Conservation (phyloP, 2,329 filamentous ascomycete genomes). For the Graphilbum fragrans region DNA sequence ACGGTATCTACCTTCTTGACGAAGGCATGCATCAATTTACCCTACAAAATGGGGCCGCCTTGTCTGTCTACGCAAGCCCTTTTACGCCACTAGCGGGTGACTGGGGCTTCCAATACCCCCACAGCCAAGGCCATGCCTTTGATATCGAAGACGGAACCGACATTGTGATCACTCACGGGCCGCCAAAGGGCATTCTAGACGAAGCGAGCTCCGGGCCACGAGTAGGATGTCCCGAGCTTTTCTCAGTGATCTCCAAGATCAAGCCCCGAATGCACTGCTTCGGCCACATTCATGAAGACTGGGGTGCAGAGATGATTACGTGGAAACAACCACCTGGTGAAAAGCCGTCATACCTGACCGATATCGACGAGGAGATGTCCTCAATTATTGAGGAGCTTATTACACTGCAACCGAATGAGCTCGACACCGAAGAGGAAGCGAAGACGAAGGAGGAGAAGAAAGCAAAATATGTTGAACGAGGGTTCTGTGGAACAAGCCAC, state of each 20-base stretch:
- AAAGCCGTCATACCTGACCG: slow-evolving; percentile 29
- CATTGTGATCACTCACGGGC: background rate
- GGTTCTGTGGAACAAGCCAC: too few species aligned
- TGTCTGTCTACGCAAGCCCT: slow-evolving; percentile 32
- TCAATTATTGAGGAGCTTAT: slow-evolving; percentile 19
- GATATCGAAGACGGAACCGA: background rate
- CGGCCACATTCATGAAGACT: slow-evolving; percentile 47
- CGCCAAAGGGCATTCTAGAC: slow-evolving; percentile 32
- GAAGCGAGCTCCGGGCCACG: slow-evolving; percentile 15
- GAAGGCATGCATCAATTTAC: slow-evolving; percentile 35
- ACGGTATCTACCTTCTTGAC: slow-evolving; percentile 34
- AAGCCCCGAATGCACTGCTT: slow-evolving; percentile 41
- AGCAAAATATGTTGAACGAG: too few species aligned
- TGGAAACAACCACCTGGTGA: slow-evolving; percentile 28
- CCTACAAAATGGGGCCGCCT: slow-evolving; percentile 33
- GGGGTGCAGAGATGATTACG: slow-evolving; percentile 39
- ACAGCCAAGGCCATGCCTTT: background rate
- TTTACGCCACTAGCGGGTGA: background rate
- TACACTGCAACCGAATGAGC: background rate
- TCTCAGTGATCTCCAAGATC: slow-evolving; percentile 28
- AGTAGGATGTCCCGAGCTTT: slow-evolving; percentile 31
- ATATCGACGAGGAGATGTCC: slow-evolving; percentile 33
- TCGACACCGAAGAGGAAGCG: too few species aligned
- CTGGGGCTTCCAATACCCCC: background rate
- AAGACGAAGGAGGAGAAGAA: too few species aligned